phyloP scores from a whole-genome alignment of 805 yeast genomes.

The Candida ponderosae region DNA sequence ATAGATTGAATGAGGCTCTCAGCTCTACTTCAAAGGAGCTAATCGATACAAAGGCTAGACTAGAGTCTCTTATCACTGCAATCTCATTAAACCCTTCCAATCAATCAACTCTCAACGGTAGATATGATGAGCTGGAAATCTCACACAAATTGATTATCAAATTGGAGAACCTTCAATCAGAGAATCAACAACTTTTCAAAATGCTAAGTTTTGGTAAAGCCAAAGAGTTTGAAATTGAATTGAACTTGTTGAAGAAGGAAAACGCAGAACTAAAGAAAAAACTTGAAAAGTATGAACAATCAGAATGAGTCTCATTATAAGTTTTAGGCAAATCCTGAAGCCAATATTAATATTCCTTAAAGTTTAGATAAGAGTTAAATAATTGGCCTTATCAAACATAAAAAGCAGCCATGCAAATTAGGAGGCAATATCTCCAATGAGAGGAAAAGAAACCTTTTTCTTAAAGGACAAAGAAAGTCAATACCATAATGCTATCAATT shows the following conservation, averaged over 20 bases:
- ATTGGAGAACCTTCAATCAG: conserved; percentile 51
- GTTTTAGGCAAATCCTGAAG: too few relatives aligned
- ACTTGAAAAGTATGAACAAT: conserved; percentile 13
- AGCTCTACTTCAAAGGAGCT: conserved; percentile 42
- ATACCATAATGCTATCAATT: too few relatives aligned
- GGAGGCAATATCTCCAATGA: too few relatives aligned
- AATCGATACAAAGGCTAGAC: conserved; percentile 49
- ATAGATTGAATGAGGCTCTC: conserved; percentile 39
- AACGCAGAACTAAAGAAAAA: conserved; percentile 36
- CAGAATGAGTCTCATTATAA: background rate
- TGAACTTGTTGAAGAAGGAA: conserved; percentile 50
- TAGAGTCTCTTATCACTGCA: conserved; percentile 58
- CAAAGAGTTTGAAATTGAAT: conserved; percentile 60
- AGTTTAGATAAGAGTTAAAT: too few relatives aligned
- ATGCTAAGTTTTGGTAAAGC: conserved; percentile 73
- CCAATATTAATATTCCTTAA: too few relatives aligned
- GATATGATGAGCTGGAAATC: conserved; percentile 67
- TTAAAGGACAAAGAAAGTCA: too few relatives aligned
- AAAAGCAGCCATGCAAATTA: too few relatives aligned
- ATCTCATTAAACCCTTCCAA: conserved; percentile 43
- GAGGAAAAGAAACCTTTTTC: too few relatives aligned
- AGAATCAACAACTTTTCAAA: conserved; percentile 61
- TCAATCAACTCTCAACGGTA: conserved; percentile 41
- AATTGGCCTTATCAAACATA: too few relatives aligned
- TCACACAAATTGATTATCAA: conserved; percentile 66